A percentile compares a stretch with the other conserved stretches of the same genome.
phyloP scores from a whole-genome alignment of 2,329 filamentous ascomycete genomes.

The Penicillium sp. region DNA sequence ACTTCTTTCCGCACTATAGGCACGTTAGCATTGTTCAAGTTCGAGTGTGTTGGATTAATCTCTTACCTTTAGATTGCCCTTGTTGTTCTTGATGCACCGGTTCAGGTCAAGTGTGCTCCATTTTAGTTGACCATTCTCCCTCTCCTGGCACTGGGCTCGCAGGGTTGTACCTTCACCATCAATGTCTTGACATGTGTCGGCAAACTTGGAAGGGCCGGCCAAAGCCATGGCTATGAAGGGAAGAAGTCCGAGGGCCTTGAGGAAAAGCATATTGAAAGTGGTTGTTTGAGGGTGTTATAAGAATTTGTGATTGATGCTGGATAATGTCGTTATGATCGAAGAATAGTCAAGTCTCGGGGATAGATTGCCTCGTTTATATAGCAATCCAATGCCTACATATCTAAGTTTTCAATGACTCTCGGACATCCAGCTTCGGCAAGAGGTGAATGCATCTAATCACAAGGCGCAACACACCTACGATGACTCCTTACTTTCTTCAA shows the following conservation, averaged over 20 bases:
- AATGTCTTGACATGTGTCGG: constrained; percentile 16
- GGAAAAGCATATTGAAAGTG: too few relatives aligned
- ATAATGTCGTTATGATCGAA: neutral
- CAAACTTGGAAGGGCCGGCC: constrained; percentile 17
- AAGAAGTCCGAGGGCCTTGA: constrained; percentile 8
- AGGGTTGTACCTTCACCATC: constrained; percentile 11
- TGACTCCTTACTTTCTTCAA: constrained; percentile 5
- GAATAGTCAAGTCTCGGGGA: neutral
- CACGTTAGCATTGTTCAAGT: too few relatives aligned
- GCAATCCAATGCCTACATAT: too few relatives aligned
- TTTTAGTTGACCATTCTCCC: constrained; percentile 11
- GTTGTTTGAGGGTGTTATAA: neutral
- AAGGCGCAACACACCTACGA: neutral
- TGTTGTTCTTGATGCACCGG: constrained; percentile 18
- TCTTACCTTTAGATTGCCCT: constrained; percentile 14
- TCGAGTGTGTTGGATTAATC: neutral
- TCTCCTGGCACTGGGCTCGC: constrained; percentile 13
- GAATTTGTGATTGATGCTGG: neutral
- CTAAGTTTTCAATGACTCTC: too few relatives aligned
- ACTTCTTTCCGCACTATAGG: constrained; percentile 19
- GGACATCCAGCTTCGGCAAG: neutral
- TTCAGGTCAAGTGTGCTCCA: constrained; percentile 16
- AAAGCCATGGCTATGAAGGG: constrained; percentile 14
- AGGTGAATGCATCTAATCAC: neutral
- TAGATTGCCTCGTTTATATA: constrained; percentile 4